Base-by-base conservation (phyloP, 108 stramenopile species). In the Cyclostephanos tholiformis region DNA sequence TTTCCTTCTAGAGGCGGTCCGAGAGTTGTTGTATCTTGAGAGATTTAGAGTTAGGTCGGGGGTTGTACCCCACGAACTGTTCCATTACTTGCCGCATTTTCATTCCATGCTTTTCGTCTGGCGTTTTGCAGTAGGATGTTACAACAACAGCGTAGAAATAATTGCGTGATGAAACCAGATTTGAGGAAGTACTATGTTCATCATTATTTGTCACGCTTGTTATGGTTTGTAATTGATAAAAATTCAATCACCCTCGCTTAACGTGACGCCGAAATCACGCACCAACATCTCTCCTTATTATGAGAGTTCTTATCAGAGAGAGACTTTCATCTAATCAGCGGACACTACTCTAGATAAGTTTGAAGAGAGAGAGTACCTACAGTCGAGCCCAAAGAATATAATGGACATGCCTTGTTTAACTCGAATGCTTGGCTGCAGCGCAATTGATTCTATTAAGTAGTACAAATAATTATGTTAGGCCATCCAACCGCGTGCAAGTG, bases 361-460 rank as follows among this genome's bases (percentile, higher is more conserved):
- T 4, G 32, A 4, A 32, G 32, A 32, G 4, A 32, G 2, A 32
- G 4, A 32, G 32, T 4, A 32, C 9, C 7, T 12, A 41, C 41
- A 41, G 44, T 46, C 32, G 32, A 32, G 16, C 44, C 44, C 1
- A 46, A 46, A 16, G 3, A 14, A 3, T 16, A 14, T 13, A 46
- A 46, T 17, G 44, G 16, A 17, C 16, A 46, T 46, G 16, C 16
- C 44, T 16, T 0, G 14, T 16, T 17, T 16, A 46, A 46, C 1
- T 46, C 1, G 16, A 46, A 46, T 46, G 3, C 13, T 16, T 14
- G 4, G 44, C 14, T 74, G 72, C 72, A 46, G 55, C 63, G 63
- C 53, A 63, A 74, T 56, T 65, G 48, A 12, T 63, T 74, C 72
- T 74, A 73, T 74, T 64, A 74, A 65, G 62, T 56, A 74, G 55